phyloP scores from a whole-genome alignment of 352 stramenopile species.

The Globisporangium canariense region DNA sequence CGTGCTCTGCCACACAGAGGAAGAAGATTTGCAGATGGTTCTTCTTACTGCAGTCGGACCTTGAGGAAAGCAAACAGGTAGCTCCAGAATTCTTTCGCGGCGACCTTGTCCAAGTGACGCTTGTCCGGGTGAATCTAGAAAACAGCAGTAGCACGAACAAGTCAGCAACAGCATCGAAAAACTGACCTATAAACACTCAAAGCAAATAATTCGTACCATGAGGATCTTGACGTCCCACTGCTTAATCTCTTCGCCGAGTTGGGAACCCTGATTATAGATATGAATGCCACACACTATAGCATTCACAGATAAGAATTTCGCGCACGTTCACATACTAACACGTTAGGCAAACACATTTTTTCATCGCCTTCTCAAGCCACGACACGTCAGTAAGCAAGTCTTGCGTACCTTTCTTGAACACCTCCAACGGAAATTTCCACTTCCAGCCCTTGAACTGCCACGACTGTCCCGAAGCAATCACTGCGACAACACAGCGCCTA shows the following conservation, averaged over 20 bases:
- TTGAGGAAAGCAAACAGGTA: constrained; percentile 88
- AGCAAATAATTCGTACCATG: constrained; percentile 44
- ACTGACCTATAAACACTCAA: background rate
- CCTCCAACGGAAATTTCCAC: constrained; percentile 88
- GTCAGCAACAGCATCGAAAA: background rate
- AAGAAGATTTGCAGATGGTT: background rate
- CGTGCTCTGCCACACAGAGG: background rate
- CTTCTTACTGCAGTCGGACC: constrained; percentile 73
- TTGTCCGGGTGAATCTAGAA: constrained; percentile 87
- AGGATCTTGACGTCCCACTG: constrained; percentile 89
- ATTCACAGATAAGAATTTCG: constrained; percentile 3
- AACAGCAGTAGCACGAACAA: background rate
- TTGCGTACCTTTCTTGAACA: constrained; percentile 87
- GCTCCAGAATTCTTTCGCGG: constrained; percentile 88
- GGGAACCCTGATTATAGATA: constrained; percentile 81
- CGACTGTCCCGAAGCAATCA: constrained; percentile 85
- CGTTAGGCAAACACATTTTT: background rate
- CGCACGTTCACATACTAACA: background rate
- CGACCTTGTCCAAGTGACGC: constrained; percentile 89
- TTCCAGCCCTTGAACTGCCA: constrained; percentile 95
- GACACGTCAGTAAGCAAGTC: background rate
- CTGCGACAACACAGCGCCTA: constrained; percentile 85
- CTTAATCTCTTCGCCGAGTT: constrained; percentile 81
- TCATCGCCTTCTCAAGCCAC: background rate
- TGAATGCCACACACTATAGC: constrained; percentile 72